A percentile compares a stretch with the other conserved stretches of the same genome.
Evolutionary conservation across 345 rosid species (phyloP).

Genomic region (Nasturtium officinale): DNA sequence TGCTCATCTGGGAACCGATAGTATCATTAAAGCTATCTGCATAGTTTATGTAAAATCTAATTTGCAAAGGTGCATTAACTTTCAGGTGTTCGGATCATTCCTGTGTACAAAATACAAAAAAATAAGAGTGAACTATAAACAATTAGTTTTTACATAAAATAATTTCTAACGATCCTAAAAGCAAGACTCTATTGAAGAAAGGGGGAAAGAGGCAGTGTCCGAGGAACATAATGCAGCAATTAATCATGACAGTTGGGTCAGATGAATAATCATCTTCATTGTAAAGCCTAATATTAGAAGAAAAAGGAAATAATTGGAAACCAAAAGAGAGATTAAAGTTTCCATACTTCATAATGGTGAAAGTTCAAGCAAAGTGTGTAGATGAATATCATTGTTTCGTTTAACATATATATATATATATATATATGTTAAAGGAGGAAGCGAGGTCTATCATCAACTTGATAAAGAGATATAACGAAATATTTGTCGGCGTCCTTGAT

Average conservation of each 20-base stretch:
- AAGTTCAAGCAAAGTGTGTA: conserved; percentile 18
- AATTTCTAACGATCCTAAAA: conserved; percentile 5
- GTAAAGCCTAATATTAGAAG: conserved; percentile 10
- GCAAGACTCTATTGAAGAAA: not conserved
- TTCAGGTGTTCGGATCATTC: not conserved
- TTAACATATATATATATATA: too few species aligned
- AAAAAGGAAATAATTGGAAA: conserved; percentile 6
- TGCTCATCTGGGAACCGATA: not conserved
- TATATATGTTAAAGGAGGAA: not conserved
- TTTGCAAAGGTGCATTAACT: not conserved
- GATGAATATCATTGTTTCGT: not conserved
- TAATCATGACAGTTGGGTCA: conserved; percentile 34
- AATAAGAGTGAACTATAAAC: not conserved
- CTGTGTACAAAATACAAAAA: conserved; percentile 9
- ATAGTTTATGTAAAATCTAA: not conserved
- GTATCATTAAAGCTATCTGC: not conserved
- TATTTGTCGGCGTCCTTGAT: conserved; percentile 35
- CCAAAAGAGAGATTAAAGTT: conserved; percentile 28
- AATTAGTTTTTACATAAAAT: not conserved
- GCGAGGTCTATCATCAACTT: conserved; percentile 25
- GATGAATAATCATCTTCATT: conserved; percentile 16
- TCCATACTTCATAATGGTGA: conserved; percentile 14
- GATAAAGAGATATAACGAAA: conserved; percentile 23
- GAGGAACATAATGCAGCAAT: conserved; percentile 8
- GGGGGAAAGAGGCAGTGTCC: not conserved